Evolutionary conservation across 805 yeast species (phyloP).

Genomic region (Starmerella bombi): DNA sequence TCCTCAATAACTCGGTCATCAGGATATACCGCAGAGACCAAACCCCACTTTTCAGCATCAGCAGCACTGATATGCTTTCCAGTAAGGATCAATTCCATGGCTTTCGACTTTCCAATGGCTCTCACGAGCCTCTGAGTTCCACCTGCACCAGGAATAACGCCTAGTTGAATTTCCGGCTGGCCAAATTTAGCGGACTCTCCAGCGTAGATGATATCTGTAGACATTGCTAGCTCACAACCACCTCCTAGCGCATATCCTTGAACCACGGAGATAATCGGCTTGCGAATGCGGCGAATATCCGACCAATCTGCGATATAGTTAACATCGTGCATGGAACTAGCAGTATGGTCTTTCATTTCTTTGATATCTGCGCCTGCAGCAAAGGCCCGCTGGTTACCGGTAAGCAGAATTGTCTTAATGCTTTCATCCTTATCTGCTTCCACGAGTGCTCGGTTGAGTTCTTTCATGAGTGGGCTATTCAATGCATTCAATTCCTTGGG

Average conservation of each 20-base stretch:
- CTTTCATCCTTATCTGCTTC: conserved; percentile 29
- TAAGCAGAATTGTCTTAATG: conserved; percentile 37
- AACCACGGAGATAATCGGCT: conserved; percentile 44
- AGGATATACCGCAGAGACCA: conserved; percentile 33
- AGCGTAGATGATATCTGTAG: conserved; percentile 39
- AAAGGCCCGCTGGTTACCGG: conserved; percentile 37
- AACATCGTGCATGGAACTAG: conserved; percentile 28
- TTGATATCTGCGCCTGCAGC: conserved; percentile 48
- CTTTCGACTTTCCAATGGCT: conserved; percentile 38
- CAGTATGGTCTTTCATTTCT: conserved; percentile 33
- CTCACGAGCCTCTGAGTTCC: conserved; percentile 41
- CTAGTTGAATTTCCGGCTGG: conserved; percentile 43
- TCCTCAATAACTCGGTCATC: conserved; percentile 31
- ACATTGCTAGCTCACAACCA: conserved; percentile 45
- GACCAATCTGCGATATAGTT: conserved; percentile 33
- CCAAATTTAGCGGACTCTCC: conserved; percentile 39
- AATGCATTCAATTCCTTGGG: conserved; percentile 37
- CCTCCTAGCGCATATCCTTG: conserved; percentile 46
- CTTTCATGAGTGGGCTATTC: conserved; percentile 28
- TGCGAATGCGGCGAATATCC: conserved; percentile 28
- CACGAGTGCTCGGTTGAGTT: conserved; percentile 29
- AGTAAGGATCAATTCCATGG: conserved; percentile 38
- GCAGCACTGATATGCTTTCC: conserved; percentile 35
- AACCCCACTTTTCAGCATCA: conserved; percentile 38
- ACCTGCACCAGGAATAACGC: conserved; percentile 41